A percentile compares a stretch with the other conserved stretches of the same genome.
phyloP scores from a whole-genome alignment of 768 basidiomycete genomes.

The Crucibulum laeve region DNA sequence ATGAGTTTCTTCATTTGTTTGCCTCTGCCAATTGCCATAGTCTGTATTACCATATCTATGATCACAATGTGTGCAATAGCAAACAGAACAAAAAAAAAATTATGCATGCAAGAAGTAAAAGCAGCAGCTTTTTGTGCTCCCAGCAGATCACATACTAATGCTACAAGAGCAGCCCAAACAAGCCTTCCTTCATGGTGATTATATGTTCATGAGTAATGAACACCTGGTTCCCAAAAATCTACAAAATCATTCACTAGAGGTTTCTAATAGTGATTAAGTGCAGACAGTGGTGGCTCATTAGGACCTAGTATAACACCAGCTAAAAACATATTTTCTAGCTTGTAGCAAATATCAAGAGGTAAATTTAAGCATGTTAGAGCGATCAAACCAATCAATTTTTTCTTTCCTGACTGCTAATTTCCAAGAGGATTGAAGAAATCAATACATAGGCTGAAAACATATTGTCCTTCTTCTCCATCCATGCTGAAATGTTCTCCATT shows the following conservation, averaged over 20 bases:
- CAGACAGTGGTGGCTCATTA: constrained; percentile 18
- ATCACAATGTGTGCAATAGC: constrained; percentile 4
- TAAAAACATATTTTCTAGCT: constrained; percentile 28
- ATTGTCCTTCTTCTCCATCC: constrained; percentile 15
- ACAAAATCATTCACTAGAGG: constrained; percentile 22
- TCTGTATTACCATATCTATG: constrained; percentile 10
- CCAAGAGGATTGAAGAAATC: constrained; percentile 31
- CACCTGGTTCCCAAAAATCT: constrained; percentile 23
- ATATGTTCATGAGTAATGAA: constrained; percentile 15
- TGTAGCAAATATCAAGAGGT: constrained; percentile 21
- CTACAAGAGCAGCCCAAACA: constrained; percentile 19
- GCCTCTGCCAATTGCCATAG: constrained; percentile 13
- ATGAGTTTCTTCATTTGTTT: constrained; percentile 13
- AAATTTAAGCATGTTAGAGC: constrained; percentile 31
- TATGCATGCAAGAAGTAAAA: constrained; percentile 10
- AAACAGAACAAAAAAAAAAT: constrained; percentile 14
- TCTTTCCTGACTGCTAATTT: constrained; percentile 20
- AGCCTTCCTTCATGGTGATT: constrained; percentile 11
- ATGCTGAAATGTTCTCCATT: constrained; percentile 17
- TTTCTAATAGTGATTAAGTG: constrained; percentile 18
- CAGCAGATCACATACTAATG: constrained; percentile 29
- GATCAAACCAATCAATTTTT: constrained; percentile 22
- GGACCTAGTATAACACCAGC: constrained; percentile 31
- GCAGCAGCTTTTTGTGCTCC: constrained; percentile 21
- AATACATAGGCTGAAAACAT: constrained; percentile 23